Evolutionary conservation across 2,329 filamentous ascomycete genomes (phyloP).

Genomic region (Fusarium burgessii): DNA sequence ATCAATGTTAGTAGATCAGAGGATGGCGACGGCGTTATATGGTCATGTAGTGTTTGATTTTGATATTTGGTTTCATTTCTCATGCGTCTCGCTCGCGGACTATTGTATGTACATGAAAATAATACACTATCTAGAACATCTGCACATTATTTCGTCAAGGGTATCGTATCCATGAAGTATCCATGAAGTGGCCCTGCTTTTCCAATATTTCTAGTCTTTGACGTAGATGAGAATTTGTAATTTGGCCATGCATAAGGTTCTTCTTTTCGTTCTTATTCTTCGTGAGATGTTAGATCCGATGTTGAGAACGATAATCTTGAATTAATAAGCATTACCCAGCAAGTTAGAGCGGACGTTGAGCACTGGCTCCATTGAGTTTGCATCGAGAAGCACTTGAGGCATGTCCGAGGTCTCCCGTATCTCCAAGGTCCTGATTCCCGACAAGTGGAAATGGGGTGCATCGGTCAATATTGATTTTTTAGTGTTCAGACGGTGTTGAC

Average conservation of each 20-base stretch:
- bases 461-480: not conserved
- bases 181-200: not conserved
- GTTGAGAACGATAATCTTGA: not conserved
- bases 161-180: conserved; percentile 18
- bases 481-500: not conserved
- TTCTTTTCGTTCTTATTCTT: rapidly evolving
- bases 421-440: not conserved
- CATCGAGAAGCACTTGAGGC: not conserved
- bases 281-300: not conserved
- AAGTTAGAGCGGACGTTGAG: not conserved
- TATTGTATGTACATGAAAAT: conserved; percentile 10
- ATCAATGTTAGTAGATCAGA: not conserved
- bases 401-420: not conserved
- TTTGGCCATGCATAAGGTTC: not conserved
- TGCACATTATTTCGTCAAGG: conserved; percentile 17
- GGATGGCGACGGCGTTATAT: not conserved
- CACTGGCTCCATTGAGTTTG: not conserved
- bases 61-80: not conserved
- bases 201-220: not conserved
- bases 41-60: conserved; percentile 1
- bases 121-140: conserved; percentile 6
- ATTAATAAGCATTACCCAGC: rapidly evolving
- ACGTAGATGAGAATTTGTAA: not conserved
- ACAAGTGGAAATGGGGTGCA: too few species aligned
- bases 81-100: not conserved